Evolutionary conservation across 768 basidiomycete genomes (phyloP), one percentile per base, ranked within the genome.

Genomic region (Pleurotus citrinopileatus): DNA sequence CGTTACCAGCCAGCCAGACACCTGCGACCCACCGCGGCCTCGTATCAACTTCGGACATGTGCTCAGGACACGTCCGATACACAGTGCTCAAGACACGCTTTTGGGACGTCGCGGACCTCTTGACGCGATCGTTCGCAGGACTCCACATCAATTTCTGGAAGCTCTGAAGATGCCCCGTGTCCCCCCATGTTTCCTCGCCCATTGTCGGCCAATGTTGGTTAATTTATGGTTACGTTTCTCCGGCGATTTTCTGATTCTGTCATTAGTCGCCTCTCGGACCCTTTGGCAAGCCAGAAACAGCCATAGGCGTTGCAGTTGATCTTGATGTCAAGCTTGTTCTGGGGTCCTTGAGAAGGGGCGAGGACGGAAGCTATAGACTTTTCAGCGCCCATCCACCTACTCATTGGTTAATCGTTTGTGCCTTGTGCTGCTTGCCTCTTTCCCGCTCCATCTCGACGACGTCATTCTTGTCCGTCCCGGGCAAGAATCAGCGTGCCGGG

Each of bases 271-370:
- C 43, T 15, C 9, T 28, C 45, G 45, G 45, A 28, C n/a, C 29
- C 45, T 47, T 27, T 47, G 13, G 8, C 15, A 20, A 20, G n/a
- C n/a, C 17, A 47, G 10, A 23, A 27, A 27, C 15, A 20, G 29
- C 17, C 12, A 17, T 15, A 32, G n/a, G n/a, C n/a, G n/a, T n/a
- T 22, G 43, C 26, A 45, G 17, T n/a, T 28, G 28, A 47, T 47
- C 45, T 47, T 15, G 45, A 47, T 47, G 25, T 17, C 27, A 15
- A n/a, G n/a, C 25, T 9, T 29, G 26, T 32, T n/a, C 15, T 47
- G 45, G 45, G 45, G 45, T 47, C 45, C 45, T 47, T 28, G 45
- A 19, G 45, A 28, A 47, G 42, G 26, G 2, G 25, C 45, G 45
- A 23, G 23, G 28, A 17, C 25, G n/a, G 15, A 15, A 28, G 28